phyloP scores from a whole-genome alignment of 2,329 filamentous ascomycete species.

The Madurella fahalii region DNA sequence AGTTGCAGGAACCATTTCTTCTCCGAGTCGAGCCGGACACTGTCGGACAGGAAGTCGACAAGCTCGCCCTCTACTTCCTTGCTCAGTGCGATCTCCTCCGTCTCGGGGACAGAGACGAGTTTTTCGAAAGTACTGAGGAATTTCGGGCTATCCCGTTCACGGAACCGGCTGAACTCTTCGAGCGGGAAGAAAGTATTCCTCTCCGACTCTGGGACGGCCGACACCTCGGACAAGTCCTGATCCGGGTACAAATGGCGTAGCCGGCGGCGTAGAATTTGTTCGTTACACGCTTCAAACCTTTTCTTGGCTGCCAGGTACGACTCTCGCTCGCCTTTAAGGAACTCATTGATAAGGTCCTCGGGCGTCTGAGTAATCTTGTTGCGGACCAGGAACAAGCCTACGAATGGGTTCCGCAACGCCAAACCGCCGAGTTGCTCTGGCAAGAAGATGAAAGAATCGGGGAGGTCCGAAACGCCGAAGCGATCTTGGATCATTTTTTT shows the following conservation, averaged over 20 bases:
- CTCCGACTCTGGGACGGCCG: conserved; percentile 12
- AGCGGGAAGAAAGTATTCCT: conserved; percentile 32
- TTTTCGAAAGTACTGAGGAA: conserved; percentile 25
- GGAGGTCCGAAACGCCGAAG: conserved; percentile 36
- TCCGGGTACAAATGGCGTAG: conserved; percentile 17
- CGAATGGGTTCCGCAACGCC: conserved; percentile 44
- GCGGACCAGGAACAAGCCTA: conserved; percentile 37
- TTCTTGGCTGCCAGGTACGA: conserved; percentile 25
- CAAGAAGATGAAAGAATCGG: conserved; percentile 45
- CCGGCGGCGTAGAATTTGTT: conserved; percentile 10
- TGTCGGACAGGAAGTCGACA: conserved; percentile 7
- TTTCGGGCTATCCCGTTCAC: conserved; percentile 24
- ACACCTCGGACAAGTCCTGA: not conserved
- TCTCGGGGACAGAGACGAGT: conserved; percentile 27
- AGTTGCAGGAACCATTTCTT: conserved; percentile 35
- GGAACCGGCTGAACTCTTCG: conserved; percentile 34
- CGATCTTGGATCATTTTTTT: conserved; percentile 31
- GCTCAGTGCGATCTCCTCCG: conserved; percentile 25
- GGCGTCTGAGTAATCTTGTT: conserved; percentile 26
- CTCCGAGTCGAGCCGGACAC: conserved; percentile 25
- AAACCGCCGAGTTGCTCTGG: conserved; percentile 44
- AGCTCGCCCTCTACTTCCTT: conserved; percentile 26
- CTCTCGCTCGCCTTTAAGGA: conserved; percentile 24
- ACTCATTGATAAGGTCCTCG: conserved; percentile 24
- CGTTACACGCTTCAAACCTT: conserved; percentile 23